A percentile compares a stretch with the other conserved stretches of the same genome.
Conservation (phyloP, 202 grass and related monocot species). For the Brachypodium distachyon region DNA sequence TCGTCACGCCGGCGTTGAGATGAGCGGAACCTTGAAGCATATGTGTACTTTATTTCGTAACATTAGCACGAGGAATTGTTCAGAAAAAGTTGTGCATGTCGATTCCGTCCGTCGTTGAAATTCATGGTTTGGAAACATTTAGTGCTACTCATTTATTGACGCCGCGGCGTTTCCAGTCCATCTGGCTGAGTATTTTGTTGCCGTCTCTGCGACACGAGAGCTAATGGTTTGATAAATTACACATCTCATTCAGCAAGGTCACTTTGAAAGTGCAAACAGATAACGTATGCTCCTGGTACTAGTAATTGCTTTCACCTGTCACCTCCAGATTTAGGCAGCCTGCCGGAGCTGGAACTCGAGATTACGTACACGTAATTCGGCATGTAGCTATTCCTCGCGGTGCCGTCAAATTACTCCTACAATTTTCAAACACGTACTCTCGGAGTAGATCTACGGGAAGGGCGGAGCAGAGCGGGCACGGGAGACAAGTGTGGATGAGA, state of each 20-base stretch:
- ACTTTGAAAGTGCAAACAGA: no score
- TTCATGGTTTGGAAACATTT: neutral
- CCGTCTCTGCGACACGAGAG: constrained; percentile 15
- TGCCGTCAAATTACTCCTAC: neutral
- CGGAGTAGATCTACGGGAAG: neutral
- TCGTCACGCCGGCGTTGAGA: constrained; percentile 30
- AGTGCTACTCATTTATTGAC: neutral
- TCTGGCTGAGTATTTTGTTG: neutral
- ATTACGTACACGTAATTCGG: neutral
- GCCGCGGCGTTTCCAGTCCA: neutral
- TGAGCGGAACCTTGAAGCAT: constrained; percentile 15
- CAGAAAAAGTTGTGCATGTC: neutral
- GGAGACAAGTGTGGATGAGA: constrained; percentile 31
- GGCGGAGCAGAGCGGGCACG: neutral
- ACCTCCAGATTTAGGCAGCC: neutral
- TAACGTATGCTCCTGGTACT: no score
- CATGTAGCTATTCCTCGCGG: neutral
- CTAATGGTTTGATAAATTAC: neutral
- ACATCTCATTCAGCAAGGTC: neutral
- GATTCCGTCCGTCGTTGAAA: neutral
- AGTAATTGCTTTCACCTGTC: neutral
- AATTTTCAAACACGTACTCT: neutral
- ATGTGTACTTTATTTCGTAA: neutral
- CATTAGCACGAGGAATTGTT: neutral
- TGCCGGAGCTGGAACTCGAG: neutral